Evolutionary conservation across 139 green algal genomes (phyloP).

Genomic region (Mychonastes homosphaera): DNA sequence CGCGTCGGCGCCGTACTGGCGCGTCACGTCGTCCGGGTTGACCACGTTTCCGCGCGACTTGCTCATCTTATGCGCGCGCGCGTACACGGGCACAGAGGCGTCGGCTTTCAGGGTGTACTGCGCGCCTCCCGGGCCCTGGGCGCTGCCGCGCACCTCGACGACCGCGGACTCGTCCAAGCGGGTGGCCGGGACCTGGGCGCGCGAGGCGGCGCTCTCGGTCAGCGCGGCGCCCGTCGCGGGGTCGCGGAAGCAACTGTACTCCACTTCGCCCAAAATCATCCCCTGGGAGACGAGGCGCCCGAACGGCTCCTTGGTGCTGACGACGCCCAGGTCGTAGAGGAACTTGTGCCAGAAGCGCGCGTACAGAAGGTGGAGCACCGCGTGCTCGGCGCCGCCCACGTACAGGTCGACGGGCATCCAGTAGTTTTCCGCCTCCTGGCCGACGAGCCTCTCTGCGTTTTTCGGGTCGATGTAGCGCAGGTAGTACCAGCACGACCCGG

Average conservation of each 20-base stretch:
- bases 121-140: no score
- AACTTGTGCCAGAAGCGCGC: constrained; percentile 98
- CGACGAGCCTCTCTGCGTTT: constrained; percentile 61
- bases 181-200: no score
- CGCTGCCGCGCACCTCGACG: constrained; percentile 27
- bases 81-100: constrained; percentile 44
- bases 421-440: constrained; percentile 78
- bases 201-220: no score
- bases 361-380: constrained; percentile 97
- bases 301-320: constrained; percentile 91
- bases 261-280: constrained; percentile 96
- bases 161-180: constrained; percentile 29
- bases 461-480: constrained; percentile 88
- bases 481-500: constrained; percentile 94
- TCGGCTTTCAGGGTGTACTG: constrained; percentile 55
- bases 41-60: constrained; percentile 97
- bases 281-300: constrained; percentile 85
- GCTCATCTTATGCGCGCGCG: constrained; percentile 94
- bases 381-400: constrained; percentile 96
- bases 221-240: no score
- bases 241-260: no score
- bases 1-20: constrained; percentile 83
- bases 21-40: constrained; percentile 95
- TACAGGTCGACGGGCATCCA: constrained; percentile 99
- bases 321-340: constrained; percentile 89